phyloP scores from a whole-genome alignment of 2,329 filamentous ascomycete species.

The Thermomyces lanuginosus region DNA sequence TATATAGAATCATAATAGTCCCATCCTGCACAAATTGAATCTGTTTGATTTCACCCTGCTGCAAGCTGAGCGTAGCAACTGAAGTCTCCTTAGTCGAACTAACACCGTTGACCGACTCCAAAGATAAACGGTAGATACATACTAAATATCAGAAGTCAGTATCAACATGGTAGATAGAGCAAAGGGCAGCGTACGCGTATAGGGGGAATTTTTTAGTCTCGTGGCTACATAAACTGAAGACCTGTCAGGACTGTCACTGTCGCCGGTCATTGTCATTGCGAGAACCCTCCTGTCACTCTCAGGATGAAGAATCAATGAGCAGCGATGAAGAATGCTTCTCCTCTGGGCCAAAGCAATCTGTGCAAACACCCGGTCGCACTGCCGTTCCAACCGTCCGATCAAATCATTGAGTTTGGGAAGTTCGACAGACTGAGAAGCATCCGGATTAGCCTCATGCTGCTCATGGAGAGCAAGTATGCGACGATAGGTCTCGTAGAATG shows the following conservation, averaged over 20 bases:
- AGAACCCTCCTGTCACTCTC: conserved; percentile 22
- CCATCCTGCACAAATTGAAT: conserved; percentile 51
- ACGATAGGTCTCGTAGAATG: conserved; percentile 32
- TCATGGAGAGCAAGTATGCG: conserved; percentile 36
- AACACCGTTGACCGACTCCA: conserved; percentile 43
- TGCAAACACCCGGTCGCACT: conserved; percentile 46
- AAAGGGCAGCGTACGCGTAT: conserved; percentile 13
- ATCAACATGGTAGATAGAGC: neutral
- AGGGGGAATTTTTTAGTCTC: conserved; percentile 17
- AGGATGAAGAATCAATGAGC: conserved; percentile 32
- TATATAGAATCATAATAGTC: conserved; percentile 44
- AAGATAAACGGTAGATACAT: conserved; percentile 38
- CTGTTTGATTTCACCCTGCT: conserved; percentile 33
- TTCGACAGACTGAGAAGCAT: conserved; percentile 34
- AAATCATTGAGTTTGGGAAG: conserved; percentile 49
- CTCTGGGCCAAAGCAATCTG: conserved; percentile 54
- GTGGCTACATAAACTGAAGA: conserved; percentile 21
- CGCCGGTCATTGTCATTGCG: conserved; percentile 42
- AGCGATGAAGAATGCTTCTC: conserved; percentile 51
- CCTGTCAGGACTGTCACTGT: conserved; percentile 9
- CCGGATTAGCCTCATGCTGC: conserved; percentile 32
- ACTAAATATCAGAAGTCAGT: conserved; percentile 30
- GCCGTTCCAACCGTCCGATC: conserved; percentile 40
- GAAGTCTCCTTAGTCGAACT: conserved; percentile 29
- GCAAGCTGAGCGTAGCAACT: conserved; percentile 17